phyloP scores from a whole-genome alignment of 768 basidiomycete species.

The Rhizopogon rudus region DNA sequence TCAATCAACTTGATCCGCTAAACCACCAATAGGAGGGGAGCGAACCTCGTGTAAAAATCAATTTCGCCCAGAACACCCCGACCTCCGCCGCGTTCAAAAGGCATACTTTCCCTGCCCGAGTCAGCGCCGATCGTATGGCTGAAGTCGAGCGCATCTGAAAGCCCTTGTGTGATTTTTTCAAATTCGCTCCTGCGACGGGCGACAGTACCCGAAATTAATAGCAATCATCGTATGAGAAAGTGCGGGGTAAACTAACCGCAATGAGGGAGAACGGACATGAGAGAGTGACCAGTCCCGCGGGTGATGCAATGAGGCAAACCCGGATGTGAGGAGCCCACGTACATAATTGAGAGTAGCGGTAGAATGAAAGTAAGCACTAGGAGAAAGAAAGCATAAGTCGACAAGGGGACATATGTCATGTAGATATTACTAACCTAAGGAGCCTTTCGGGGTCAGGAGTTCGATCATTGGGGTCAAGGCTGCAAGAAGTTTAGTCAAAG shows the following conservation, averaged over 20 bases:
- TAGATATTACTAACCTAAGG: conserved; percentile 48
- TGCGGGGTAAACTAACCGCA: conserved; percentile 43
- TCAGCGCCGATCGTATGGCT: conserved; percentile 82
- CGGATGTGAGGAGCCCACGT: conserved; percentile 82
- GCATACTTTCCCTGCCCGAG: conserved; percentile 34
- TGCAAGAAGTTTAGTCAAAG: conserved; percentile 19
- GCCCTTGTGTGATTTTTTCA: conserved; percentile 74
- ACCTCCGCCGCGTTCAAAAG: conserved; percentile 71
- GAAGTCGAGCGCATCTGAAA: conserved; percentile 92
- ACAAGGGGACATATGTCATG: neutral
- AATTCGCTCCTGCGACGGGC: conserved; percentile 60
- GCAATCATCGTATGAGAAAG: neutral
- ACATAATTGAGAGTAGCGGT: conserved; percentile 91
- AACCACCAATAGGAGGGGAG: neutral
- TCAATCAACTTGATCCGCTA: neutral
- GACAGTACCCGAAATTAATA: conserved; percentile 6
- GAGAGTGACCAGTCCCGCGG: conserved; percentile 89
- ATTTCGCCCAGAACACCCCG: conserved; percentile 77
- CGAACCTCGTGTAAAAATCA: conserved; percentile 88
- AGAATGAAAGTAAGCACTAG: conserved; percentile 94
- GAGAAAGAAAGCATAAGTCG: conserved; percentile 7
- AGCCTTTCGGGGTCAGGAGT: conserved; percentile 88
- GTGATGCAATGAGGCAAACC: conserved; percentile 90
- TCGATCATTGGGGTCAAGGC: conserved; percentile 71
- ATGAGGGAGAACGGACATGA: conserved; percentile 81